These are phyloP conservation scores for Ettlia oleoabundans DNA, from an alignment of 139 green algal species.

Conservation along the genomic window DNA sequence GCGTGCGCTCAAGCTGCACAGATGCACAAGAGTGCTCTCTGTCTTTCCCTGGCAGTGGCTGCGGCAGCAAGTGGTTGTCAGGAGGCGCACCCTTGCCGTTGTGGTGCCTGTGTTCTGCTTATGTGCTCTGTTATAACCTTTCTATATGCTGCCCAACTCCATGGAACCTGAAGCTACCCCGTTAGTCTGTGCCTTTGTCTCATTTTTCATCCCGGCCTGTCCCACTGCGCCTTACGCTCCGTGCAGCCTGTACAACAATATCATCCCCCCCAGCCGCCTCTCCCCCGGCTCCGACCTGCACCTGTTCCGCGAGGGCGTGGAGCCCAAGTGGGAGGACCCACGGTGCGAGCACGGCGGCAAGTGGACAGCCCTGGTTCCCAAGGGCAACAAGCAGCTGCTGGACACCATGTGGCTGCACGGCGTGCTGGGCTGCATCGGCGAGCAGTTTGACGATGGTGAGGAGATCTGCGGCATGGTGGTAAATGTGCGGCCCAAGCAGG, in stretches of 20 bases:
- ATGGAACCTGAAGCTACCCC: too few species aligned
- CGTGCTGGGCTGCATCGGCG: constrained; percentile 96
- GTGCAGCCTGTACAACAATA: constrained; percentile 99
- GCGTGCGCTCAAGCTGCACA: constrained; percentile 37
- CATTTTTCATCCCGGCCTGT: background rate
- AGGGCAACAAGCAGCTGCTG: constrained; percentile 71
- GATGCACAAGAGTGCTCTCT: background rate
- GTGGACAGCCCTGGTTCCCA: constrained; percentile 86
- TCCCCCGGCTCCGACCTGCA: constrained; percentile 89
- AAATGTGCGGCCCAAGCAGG: constrained; percentile 86
- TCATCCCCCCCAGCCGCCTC: constrained; percentile 91
- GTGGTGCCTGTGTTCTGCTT: background rate
- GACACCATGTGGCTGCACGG: constrained; percentile 95
- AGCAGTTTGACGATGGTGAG: constrained; percentile 96
- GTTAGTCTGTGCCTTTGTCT: too few species aligned
- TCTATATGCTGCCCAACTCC: too few species aligned
- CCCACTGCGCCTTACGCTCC: background rate
- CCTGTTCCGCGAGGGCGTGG: constrained; percentile 96
- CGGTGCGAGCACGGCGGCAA: constrained; percentile 87
- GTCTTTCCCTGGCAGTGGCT: background rate
- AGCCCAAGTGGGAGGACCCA: constrained; percentile 99
- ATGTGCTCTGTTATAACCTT: background rate
- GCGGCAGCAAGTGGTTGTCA: background rate
- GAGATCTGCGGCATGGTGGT: constrained; percentile 97
- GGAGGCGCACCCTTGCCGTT: background rate